These are phyloP conservation scores for Dendrobium catenatum DNA, from an alignment of 106 monocot genomes.

Conservation along the genomic window DNA sequence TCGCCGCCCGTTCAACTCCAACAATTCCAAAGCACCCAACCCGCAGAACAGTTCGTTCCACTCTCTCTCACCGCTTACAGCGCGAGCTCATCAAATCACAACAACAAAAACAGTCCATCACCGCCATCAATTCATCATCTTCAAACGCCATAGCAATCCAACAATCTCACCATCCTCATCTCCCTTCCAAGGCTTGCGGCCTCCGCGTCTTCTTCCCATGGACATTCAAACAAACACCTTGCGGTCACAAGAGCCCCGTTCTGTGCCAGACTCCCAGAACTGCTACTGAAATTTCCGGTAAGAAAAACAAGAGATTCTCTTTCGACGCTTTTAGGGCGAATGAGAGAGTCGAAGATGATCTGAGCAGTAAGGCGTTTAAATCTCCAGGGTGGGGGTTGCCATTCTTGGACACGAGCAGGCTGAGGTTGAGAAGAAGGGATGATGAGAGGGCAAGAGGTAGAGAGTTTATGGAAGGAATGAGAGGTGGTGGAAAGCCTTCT, in stretches of 20 bases:
- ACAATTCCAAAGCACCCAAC: constrained; percentile 9
- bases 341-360: not conserved
- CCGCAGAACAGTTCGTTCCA: not conserved
- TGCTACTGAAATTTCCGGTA: not conserved
- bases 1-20: constrained; percentile 30
- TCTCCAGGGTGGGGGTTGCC: constrained; percentile 39
- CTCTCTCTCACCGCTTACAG: constrained; percentile 3
- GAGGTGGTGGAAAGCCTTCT: not conserved
- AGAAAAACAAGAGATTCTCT: not conserved
- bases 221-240: constrained; percentile 35
- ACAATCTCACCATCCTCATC: not conserved
- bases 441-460: constrained; percentile 9
- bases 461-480: not conserved
- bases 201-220: constrained; percentile 44
- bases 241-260: constrained; percentile 29
- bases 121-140: not conserved
- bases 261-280: constrained; percentile 5
- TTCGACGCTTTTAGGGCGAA: not conserved
- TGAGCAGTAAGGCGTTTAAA: constrained; percentile 20
- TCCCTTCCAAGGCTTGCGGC: constrained; percentile 34
- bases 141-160: not conserved
- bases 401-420: constrained; percentile 30
- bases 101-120: not conserved
- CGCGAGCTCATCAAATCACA: constrained; percentile 8
- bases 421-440: constrained; percentile 3